These are phyloP conservation scores for Trypanosoma caninum DNA, from an alignment of 208 protist genomes.

Conservation along the genomic window DNA sequence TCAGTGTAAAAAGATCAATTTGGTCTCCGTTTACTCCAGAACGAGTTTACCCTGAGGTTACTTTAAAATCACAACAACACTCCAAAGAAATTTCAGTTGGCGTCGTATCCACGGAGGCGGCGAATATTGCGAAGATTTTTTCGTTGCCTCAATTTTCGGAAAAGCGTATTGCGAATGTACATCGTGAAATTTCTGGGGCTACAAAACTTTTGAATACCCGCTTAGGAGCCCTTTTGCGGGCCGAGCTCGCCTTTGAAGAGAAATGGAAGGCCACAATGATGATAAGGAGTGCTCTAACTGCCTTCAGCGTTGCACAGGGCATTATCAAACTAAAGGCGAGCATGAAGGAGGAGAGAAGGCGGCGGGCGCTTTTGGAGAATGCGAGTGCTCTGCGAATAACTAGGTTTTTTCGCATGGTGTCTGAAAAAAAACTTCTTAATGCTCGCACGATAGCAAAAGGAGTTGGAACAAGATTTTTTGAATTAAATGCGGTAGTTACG, in stretches of 20 bases:
- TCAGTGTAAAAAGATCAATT: conserved; percentile 4
- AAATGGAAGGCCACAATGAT: conserved; percentile 63
- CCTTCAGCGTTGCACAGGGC: conserved; percentile 59
- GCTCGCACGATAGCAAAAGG: conserved; percentile 12
- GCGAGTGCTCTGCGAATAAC: conserved; percentile 49
- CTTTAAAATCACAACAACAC: too few species aligned
- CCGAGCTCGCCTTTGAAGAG: conserved; percentile 62
- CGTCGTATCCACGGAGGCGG: conserved; percentile 11
- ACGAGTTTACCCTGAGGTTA: too few species aligned
- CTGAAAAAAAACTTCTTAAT: conserved; percentile 17
- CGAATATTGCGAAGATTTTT: conserved; percentile 16
- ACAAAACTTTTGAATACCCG: conserved; percentile 54
- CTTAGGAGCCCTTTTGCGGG: conserved; percentile 45
- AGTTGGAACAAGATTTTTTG: conserved; percentile 16
- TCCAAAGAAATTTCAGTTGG: conserved; percentile 8
- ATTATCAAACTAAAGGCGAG: conserved; percentile 42
- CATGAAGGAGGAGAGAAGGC: conserved; percentile 27
- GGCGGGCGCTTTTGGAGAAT: conserved; percentile 33
- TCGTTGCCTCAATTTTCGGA: conserved; percentile 27
- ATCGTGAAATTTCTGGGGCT: conserved; percentile 19
- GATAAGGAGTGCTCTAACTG: conserved; percentile 42
- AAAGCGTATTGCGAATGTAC: conserved; percentile 22
- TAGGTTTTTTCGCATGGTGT: conserved; percentile 52
- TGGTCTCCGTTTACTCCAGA: conserved; percentile 22
- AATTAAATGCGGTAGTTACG: conserved; percentile 34